These are phyloP conservation scores for Erythrobasidium hasegawianum DNA, from an alignment of 1,284 basidiomycete genomes.

Conservation along the genomic window DNA sequence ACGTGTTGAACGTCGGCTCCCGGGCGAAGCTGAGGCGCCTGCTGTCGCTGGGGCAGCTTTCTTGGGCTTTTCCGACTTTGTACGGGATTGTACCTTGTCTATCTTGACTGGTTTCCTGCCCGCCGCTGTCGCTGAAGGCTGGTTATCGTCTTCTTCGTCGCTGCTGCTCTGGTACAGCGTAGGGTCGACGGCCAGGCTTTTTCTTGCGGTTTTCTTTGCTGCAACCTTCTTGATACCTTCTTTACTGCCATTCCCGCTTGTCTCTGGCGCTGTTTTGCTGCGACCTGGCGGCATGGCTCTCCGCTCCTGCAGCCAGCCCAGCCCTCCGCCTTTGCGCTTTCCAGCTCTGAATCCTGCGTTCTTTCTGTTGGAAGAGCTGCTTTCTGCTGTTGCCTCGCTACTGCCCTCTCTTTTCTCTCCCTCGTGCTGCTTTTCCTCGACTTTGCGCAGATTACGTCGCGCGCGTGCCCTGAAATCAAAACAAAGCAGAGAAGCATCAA, in stretches of 20 bases:
- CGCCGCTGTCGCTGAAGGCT: neutral
- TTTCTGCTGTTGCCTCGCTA: neutral
- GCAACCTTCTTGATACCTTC: conserved; percentile 11
- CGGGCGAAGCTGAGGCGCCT: neutral
- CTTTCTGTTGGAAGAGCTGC: too few relatives aligned
- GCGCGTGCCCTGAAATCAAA: too few relatives aligned
- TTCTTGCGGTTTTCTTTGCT: conserved; percentile 6
- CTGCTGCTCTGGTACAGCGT: conserved; percentile 12
- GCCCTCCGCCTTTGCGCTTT: too few relatives aligned
- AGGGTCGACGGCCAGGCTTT: conserved; percentile 14
- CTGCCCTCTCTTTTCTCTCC: neutral
- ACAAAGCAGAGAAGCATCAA: too few relatives aligned
- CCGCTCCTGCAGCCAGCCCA: neutral
- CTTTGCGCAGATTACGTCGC: too few relatives aligned
- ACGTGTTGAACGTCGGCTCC: conserved; percentile 25
- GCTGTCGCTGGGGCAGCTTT: neutral
- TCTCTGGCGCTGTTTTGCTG: conserved; percentile 14
- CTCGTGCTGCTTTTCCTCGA: neutral
- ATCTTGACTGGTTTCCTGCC: neutral
- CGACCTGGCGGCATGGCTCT: conserved; percentile 20
- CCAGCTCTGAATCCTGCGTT: too few relatives aligned
- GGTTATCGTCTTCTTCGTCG: conserved; percentile 18
- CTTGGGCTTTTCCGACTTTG: too few relatives aligned
- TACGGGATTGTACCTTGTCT: too few relatives aligned
- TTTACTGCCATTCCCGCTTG: conserved; percentile 11